Percentiles rank a stretch among this genome's conserved stretches.
These are phyloP conservation scores for Poterioochromonas sp. DNA, from an alignment of 352 stramenopile species.

Conservation along the genomic window DNA sequence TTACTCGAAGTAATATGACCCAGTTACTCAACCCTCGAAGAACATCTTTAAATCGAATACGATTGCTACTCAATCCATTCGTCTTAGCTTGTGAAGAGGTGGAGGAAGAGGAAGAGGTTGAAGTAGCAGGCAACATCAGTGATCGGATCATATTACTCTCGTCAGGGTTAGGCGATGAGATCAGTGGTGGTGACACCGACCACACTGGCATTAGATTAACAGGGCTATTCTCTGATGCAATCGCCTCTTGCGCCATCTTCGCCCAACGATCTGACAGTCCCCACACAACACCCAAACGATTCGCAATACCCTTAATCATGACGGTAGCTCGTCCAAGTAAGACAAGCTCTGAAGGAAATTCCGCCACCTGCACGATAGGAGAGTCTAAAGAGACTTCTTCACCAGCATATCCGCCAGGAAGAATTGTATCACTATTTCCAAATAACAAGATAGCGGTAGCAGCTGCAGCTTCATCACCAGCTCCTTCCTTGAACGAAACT, in stretches of 20 bases:
- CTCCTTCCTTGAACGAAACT: conserved; percentile 58
- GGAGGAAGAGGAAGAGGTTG: too few species aligned
- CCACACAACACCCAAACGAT: neutral
- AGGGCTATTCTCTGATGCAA: neutral
- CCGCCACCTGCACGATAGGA: conserved; percentile 59
- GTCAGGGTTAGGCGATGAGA: too few species aligned
- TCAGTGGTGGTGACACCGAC: neutral
- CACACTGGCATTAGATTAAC: neutral
- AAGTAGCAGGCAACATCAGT: too few species aligned
- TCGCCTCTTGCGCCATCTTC: neutral
- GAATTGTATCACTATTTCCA: conserved; percentile 52
- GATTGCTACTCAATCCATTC: neutral
- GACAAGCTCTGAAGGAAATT: conserved; percentile 68
- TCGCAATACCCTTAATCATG: conserved; percentile 54
- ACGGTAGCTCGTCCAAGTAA: conserved; percentile 61
- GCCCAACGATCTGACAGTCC: neutral
- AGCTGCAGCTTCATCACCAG: conserved; percentile 52
- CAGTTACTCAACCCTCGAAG: neutral
- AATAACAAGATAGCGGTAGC: conserved; percentile 73
- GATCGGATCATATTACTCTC: too few species aligned
- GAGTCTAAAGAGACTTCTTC: conserved; percentile 55
- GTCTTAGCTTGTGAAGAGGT: neutral
- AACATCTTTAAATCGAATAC: neutral
- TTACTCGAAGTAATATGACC: neutral
- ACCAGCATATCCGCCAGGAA: conserved; percentile 63